Evolutionary conservation across 2,329 filamentous ascomycete species (phyloP), one percentile per base, ranked within the genome.

Genomic region (Alternaria dauci): DNA sequence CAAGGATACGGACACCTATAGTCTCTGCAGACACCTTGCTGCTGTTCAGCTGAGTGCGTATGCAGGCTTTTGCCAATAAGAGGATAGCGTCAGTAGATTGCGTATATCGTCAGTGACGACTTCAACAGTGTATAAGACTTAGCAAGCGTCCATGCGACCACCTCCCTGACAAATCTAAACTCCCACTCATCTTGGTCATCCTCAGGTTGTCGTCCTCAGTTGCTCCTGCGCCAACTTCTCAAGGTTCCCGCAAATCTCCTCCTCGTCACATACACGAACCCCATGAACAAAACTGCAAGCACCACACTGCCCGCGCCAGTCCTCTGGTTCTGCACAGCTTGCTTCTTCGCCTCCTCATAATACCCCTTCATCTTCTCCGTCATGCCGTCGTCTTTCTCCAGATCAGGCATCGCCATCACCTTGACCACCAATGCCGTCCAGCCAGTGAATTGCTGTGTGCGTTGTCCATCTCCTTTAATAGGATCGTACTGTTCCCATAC

Each of bases 391-490:
- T 60, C 61, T 26, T 52, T 56, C 9, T 60, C 61, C 39, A 92
- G 71, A 68, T 95, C 90, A 7, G 92, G 91, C 92, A 98, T 94
- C 43, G 88, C 87, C 93, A 97, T 96, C 68, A 98, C 91, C 83
- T 96, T 97, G 46, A 98, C 94, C 50, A 98, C 92, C 79, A 98
- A 82, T 77, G 93, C 97, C n/a, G 95, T 98, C 95, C 95, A 99
- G 52, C 95, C 95, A 0, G 95, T 97, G 77, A 98, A 99, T 79
- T 97, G 94, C 83, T 97, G 93, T 4, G 93, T 98, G 46, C 95
- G 87, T 82, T 98, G 94, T n/a, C 95, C 95, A 54, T 87, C 86
- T 44, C 95, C 95, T 2, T 92, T 96, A 69, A 97, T 92, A 0
- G 94, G 92, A 77, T 96, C 92, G 80, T 98, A 99, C 81, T 99